Percentiles rank a stretch among this genome's conserved stretches.
These are phyloP conservation scores for Quercus robur DNA, from an alignment of 306 rosid genomes.

Conservation along the genomic window DNA sequence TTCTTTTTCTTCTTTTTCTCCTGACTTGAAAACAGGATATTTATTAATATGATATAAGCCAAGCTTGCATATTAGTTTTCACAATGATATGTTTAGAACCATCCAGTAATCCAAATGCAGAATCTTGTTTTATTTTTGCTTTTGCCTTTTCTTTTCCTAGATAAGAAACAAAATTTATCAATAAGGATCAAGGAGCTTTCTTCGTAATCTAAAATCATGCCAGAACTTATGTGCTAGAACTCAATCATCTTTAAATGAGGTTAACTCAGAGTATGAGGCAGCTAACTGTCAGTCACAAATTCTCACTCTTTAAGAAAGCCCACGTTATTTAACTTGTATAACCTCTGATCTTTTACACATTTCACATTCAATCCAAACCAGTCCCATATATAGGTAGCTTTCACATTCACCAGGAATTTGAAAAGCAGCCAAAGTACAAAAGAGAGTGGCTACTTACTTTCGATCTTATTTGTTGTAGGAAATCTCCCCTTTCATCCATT, in stretches of 20 bases:
- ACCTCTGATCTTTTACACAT: not conserved
- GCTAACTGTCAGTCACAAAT: not conserved
- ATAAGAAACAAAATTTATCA: not conserved
- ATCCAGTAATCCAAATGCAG: not conserved
- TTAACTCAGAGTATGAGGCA: not conserved
- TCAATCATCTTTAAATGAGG: not conserved
- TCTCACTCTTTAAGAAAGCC: too few relatives aligned
- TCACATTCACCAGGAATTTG: not conserved
- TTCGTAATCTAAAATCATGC: not conserved
- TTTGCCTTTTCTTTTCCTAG: too few relatives aligned
- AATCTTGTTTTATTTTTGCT: not conserved
- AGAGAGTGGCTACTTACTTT: conserved; percentile 44
- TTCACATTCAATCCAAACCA: not conserved
- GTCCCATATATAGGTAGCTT: not conserved
- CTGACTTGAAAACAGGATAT: not conserved
- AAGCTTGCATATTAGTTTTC: not conserved
- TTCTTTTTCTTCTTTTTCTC: too few relatives aligned
- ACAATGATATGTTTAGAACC: not conserved
- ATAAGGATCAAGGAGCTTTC: not conserved
- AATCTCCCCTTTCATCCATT: conserved; percentile 68
- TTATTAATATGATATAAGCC: not conserved
- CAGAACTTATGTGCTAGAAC: not conserved
- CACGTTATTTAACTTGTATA: too few relatives aligned
- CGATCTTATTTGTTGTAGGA: conserved; percentile 76
- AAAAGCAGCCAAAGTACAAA: conserved; percentile 1